Base-by-base conservation (phyloP, 2,329 filamentous ascomycete genomes). In the Periconia sp. region DNA sequence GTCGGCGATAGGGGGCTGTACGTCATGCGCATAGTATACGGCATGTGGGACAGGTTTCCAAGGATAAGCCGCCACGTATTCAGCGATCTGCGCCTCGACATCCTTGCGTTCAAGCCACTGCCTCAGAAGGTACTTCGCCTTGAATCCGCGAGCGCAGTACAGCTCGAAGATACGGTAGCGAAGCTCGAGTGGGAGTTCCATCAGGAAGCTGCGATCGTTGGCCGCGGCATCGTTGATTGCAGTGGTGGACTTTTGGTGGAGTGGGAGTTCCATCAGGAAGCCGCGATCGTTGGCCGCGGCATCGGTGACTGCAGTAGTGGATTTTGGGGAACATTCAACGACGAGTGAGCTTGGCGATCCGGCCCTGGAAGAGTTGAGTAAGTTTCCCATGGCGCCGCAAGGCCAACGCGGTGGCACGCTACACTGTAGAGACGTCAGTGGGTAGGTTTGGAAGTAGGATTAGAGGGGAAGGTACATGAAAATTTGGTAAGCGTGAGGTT, bases 81-180 rank as follows among this genome's bases (percentile, higher is more conserved):
- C 31, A 14, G 61, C 63, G 6, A 62, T 54, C 8, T 54, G 43
- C 50, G 60, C 50, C 31, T 58, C 59, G 41, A 65, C 42, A 19
- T 73, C 70, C 44, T 61, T 58, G 61, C 64, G 71, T 61, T 73
- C 71, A 52, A 74, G 72, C 70, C 70, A 74, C 41, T 63, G 57
- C 41, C 63, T 63, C 19, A 74, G 57, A 11, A 72, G 48, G 51
- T 62, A 61, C 50, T 65, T 60, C 6, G 68, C 59, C 51, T 61
- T 50, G 6, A 49, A 30, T 6, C 60, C 46, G 43, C 64, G 58
- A 7, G 30, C 48, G 30, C 65, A 55, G 7, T 60, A 55, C 19
- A 59, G 46, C 46, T 60, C 50, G 57, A 66, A 74, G 55, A 73
- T 67, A 15, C 49, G 48, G 45, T 71, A 61, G 37, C 70, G 67